phyloP scores from a whole-genome alignment of 108 stramenopile genomes.

The Fragilariopsis cylindrus region DNA sequence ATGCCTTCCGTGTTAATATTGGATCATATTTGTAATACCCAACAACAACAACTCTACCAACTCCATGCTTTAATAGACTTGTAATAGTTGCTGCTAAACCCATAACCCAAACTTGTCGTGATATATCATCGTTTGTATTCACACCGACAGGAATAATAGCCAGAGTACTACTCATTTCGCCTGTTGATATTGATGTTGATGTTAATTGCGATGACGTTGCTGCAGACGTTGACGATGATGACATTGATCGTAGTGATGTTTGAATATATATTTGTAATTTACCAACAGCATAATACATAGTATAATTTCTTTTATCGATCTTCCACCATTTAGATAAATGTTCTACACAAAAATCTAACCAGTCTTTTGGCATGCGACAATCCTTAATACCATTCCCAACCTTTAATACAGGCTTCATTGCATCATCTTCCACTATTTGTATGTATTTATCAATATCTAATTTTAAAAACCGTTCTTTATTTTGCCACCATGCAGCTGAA shows the following conservation, averaged over 20 bases:
- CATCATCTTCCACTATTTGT: background rate
- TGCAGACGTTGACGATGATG: no score
- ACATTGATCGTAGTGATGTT: no score
- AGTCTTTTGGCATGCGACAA: conserved; percentile 42
- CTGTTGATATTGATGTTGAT: background rate
- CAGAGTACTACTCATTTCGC: background rate
- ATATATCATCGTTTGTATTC: background rate
- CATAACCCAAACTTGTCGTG: background rate
- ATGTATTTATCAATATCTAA: background rate
- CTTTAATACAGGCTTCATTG: background rate
- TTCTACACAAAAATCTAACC: conserved; percentile 54
- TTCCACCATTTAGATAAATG: conserved; percentile 53
- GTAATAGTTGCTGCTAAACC: conserved; percentile 45
- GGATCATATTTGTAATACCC: conserved; percentile 23
- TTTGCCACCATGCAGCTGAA: conserved; percentile 1
- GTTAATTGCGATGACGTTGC: no score
- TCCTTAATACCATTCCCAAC: background rate
- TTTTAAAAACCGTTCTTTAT: background rate
- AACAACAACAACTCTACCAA: conserved; percentile 42
- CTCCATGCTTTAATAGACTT: conserved; percentile 23
- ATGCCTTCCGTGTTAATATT: conserved; percentile 1
- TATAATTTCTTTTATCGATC: background rate
- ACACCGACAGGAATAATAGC: conserved; percentile 1
- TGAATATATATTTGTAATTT: background rate
- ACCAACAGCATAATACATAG: background rate